Evolutionary conservation across 306 rosid genomes (phyloP).

Genomic region (Quercus bicolor): DNA sequence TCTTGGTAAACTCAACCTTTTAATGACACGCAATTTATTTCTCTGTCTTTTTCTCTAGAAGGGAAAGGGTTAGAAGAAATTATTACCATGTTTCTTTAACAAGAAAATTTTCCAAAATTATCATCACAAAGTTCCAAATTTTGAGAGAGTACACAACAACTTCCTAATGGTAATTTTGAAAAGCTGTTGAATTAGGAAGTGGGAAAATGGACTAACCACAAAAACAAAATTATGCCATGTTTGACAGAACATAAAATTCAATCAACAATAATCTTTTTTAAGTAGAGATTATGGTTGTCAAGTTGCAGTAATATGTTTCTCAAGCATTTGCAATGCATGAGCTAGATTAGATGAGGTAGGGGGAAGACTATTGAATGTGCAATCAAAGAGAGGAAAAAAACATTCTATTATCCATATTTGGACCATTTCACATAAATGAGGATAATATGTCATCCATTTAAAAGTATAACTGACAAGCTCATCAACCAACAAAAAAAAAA

Average conservation of each 20-base stretch:
- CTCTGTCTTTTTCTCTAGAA: neutral
- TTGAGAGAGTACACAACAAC: neutral
- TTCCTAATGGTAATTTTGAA: neutral
- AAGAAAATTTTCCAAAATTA: neutral
- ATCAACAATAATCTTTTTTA: neutral
- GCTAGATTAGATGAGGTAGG: neutral
- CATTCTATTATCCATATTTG: neutral
- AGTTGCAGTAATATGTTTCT: neutral
- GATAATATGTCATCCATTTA: neutral
- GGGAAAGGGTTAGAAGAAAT: neutral
- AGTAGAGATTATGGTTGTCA: neutral
- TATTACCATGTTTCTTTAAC: neutral
- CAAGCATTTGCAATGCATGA: neutral
- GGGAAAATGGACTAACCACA: neutral
- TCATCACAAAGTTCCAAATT: neutral
- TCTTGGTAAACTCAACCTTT: neutral
- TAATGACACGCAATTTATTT: neutral
- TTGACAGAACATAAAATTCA: neutral
- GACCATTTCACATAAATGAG: neutral
- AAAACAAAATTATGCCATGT: neutral
- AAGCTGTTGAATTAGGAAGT: neutral
- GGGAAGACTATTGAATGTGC: neutral
- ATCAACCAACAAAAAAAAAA: neutral
- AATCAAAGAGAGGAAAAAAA: neutral
- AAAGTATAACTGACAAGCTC: neutral